These are phyloP conservation scores for Poronia punctata DNA, from an alignment of 495 filamentous ascomycete species.

Conservation along the genomic window DNA sequence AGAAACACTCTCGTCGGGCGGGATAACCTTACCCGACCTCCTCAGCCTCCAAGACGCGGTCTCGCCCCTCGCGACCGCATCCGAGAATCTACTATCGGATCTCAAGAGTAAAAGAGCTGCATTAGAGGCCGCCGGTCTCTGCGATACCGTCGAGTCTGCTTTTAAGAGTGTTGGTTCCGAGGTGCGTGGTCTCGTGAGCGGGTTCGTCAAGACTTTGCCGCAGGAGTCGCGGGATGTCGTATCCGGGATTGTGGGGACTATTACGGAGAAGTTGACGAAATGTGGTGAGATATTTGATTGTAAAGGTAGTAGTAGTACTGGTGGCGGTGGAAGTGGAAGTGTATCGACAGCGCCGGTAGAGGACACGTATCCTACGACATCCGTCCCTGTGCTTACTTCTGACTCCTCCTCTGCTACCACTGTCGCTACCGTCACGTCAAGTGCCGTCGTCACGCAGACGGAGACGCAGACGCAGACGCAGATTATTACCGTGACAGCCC, in stretches of 20 bases:
- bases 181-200: slow-evolving; percentile 25
- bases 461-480: slow-evolving; percentile 1
- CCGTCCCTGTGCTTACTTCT: too few species aligned
- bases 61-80: slow-evolving; percentile 25
- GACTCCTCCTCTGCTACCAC: slow-evolving; percentile 3
- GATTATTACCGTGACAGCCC: slow-evolving; percentile 17
- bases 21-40: slow-evolving; percentile 26
- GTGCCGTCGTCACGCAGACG: not conserved
- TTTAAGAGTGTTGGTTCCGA: slow-evolving; percentile 28
- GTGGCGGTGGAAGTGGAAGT: slow-evolving; percentile 16
- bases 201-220: slow-evolving; percentile 31
- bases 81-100: slow-evolving; percentile 24
- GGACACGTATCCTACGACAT: not conserved
- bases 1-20: slow-evolving; percentile 15
- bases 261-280: slow-evolving; percentile 29
- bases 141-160: slow-evolving; percentile 17
- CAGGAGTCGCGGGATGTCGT: slow-evolving; percentile 19
- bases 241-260: slow-evolving; percentile 20
- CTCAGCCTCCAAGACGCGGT: slow-evolving; percentile 28
- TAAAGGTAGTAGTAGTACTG: too few species aligned
- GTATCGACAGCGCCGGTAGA: slow-evolving; percentile 3
- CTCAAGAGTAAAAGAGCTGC: slow-evolving; percentile 28
- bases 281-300: slow-evolving; percentile 8
- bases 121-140: slow-evolving; percentile 29
- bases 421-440: not conserved